Percentiles rank a stretch among this genome's conserved stretches.
Evolutionary conservation across 257 asterid species (phyloP).

Genomic region (Plantago ovata): DNA sequence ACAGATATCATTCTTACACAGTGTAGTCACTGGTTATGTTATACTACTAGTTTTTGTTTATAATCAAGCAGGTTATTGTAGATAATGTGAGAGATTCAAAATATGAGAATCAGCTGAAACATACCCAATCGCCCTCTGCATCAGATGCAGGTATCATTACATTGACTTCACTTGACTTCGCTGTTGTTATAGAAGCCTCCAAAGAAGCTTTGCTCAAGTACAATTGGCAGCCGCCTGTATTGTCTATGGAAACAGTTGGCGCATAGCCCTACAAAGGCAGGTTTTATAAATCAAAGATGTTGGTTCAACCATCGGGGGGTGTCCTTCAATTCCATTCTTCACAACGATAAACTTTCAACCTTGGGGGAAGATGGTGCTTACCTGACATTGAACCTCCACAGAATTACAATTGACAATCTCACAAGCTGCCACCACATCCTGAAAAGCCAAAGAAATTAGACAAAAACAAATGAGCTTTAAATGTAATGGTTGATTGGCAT

Average conservation of each 20-base stretch:
- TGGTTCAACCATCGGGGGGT: background rate
- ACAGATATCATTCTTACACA: background rate
- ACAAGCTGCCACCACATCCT: slow-evolving; percentile 99
- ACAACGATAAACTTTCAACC: background rate
- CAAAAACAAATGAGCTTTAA: background rate
- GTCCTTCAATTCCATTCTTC: slow-evolving; percentile 3
- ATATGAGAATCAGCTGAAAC: slow-evolving; percentile 20
- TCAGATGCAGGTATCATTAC: slow-evolving; percentile 84
- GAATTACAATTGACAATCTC: slow-evolving; percentile 88
- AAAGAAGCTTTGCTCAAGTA: slow-evolving; percentile 85
- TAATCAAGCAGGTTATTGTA: too few relatives aligned
- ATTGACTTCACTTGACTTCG: slow-evolving; percentile 92
- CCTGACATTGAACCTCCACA: slow-evolving; percentile 97
- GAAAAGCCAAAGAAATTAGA: slow-evolving; percentile 4
- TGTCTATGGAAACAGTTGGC: slow-evolving; percentile 92
- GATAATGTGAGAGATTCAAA: too few relatives aligned
- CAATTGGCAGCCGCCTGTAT: slow-evolving; percentile 90
- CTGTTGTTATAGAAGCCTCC: slow-evolving; percentile 81
- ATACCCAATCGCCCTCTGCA: slow-evolving; percentile 90
- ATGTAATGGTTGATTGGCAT: background rate
- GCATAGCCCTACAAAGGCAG: slow-evolving; percentile 63
- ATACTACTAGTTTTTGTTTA: too few relatives aligned
- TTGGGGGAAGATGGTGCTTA: slow-evolving; percentile 18
- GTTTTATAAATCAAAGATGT: slow-evolving; percentile 1
- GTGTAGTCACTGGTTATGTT: too few relatives aligned